These are phyloP conservation scores for Trichoderma asperellum DNA, from an alignment of 2,329 filamentous ascomycete genomes.

Conservation along the genomic window DNA sequence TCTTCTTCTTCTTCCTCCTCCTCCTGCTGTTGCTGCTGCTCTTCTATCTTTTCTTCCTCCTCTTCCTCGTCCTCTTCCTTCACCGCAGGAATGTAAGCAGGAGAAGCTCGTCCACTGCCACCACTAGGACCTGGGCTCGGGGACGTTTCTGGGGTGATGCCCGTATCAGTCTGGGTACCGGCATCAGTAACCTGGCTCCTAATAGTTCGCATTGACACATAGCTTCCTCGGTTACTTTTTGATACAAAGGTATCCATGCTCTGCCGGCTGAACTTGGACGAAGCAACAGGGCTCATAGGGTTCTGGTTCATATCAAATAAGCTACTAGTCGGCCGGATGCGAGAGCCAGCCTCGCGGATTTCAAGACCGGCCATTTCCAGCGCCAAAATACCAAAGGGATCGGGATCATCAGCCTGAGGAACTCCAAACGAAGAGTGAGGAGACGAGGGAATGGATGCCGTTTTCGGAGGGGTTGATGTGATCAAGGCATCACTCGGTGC, in stretches of 20 bases:
- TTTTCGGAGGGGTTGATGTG: constrained; percentile 42
- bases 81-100: constrained; percentile 44
- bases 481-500: constrained; percentile 75
- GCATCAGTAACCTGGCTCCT: constrained; percentile 72
- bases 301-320: constrained; percentile 81
- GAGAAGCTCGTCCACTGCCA: constrained; percentile 48
- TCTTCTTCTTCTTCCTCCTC: constrained; percentile 63
- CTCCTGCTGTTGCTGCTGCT: constrained; percentile 58
- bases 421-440: constrained; percentile 70
- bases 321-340: constrained; percentile 70
- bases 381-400: constrained; percentile 88
- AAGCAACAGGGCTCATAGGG: constrained; percentile 72
- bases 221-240: constrained; percentile 72
- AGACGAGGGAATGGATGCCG: constrained; percentile 43
- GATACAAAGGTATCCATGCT: constrained; percentile 68
- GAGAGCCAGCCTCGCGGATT: constrained; percentile 83
- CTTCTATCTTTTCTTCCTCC: constrained; percentile 63
- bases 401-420: constrained; percentile 78
- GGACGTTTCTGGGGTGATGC: constrained; percentile 57
- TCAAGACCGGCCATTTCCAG: constrained; percentile 89
- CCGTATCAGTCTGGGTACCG: constrained; percentile 64
- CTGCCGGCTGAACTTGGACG: constrained; percentile 60
- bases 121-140: constrained; percentile 60
- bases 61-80: constrained; percentile 57
- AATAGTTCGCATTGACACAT: constrained; percentile 71